Evolutionary conservation across 441 rosid genomes (phyloP), one percentile per base, ranked within the genome.

Genomic region (Adansonia grandidieri): DNA sequence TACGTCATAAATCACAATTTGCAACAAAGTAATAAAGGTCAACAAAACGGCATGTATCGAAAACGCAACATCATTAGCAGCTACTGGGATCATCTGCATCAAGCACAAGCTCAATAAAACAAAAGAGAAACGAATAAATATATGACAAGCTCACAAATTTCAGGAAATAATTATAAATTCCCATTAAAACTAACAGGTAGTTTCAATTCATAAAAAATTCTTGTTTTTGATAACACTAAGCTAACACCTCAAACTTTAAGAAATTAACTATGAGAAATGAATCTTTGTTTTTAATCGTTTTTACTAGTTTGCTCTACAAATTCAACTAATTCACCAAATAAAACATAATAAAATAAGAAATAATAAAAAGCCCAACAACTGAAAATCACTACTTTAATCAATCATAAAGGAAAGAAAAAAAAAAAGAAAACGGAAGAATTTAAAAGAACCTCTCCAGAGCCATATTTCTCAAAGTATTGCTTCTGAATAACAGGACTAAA

Each of bases 81-180:
- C 99, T 19, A 96, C 99, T 0, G 99, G 99, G 78, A 96, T 91
- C 97, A 96, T 96, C 99, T 95, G 90, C 78, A 80, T 68, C 24
- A 74, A 80, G 45, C 28, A 50, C 28, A 47, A 76, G 62, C 11
- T 20, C 5, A 2, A 75, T 57, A 45, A 78, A 71, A 73, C 47
- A 6, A 65, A 74, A 76, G n/a, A 19, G 50, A 66, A 63, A 37
- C 9, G 48, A 60, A 13, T 32, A 53, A 28, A 65, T 54, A 51
- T n/a, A 61, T 1, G 3, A 61, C 61, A 58, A 20, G 2, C 15
- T 22, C 17, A 22, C 9, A 20, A 64, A 19, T 71, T 70, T 15
- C 48, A 13, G 56, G 28, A 8, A 4, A 53, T 42, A 24, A n/a
- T 4, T 6, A 69, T 22, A 20, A 69, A 47, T 48, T 7, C 73